phyloP scores from a whole-genome alignment of 345 rosid species.

The Salix caprea region DNA sequence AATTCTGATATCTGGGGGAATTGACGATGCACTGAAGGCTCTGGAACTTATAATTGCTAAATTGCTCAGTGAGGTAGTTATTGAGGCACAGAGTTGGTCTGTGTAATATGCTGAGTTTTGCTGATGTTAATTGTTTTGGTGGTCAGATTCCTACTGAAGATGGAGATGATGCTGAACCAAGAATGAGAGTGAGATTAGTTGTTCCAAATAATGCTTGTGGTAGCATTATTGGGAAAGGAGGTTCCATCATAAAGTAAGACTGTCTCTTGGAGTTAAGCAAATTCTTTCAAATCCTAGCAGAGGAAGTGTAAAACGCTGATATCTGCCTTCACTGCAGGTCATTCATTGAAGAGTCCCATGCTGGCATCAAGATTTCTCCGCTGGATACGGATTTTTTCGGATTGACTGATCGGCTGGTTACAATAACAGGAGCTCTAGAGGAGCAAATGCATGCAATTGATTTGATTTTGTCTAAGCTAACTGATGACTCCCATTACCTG shows the following conservation, averaged over 20 bases:
- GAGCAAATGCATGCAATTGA: slow-evolving; percentile 92
- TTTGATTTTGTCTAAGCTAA: slow-evolving; percentile 75
- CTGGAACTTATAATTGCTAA: slow-evolving; percentile 81
- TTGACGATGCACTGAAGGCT: slow-evolving; percentile 74
- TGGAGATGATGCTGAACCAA: slow-evolving; percentile 72
- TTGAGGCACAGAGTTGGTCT: slow-evolving; percentile 1
- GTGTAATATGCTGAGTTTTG: not conserved
- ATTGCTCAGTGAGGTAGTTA: slow-evolving; percentile 78
- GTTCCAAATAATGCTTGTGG: slow-evolving; percentile 98
- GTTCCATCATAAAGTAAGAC: slow-evolving; percentile 78
- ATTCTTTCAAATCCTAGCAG: not conserved
- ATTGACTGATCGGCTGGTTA: slow-evolving; percentile 90
- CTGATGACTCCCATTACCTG: slow-evolving; percentile 79
- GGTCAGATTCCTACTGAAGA: slow-evolving; percentile 70
- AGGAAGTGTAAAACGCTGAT: slow-evolving; percentile 15
- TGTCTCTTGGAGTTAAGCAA: not conserved
- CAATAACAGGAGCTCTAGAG: slow-evolving; percentile 74
- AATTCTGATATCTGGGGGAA: slow-evolving; percentile 73
- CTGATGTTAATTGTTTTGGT: slow-evolving; percentile 19
- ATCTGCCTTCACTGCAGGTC: slow-evolving; percentile 53
- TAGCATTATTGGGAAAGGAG: slow-evolving; percentile 98
- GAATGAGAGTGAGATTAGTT: slow-evolving; percentile 76
- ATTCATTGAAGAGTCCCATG: slow-evolving; percentile 92
- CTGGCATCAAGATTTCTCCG: slow-evolving; percentile 91
- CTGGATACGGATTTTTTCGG: slow-evolving; percentile 83